Conservation (phyloP, 148 eudicot species). For the Silene conica region DNA sequence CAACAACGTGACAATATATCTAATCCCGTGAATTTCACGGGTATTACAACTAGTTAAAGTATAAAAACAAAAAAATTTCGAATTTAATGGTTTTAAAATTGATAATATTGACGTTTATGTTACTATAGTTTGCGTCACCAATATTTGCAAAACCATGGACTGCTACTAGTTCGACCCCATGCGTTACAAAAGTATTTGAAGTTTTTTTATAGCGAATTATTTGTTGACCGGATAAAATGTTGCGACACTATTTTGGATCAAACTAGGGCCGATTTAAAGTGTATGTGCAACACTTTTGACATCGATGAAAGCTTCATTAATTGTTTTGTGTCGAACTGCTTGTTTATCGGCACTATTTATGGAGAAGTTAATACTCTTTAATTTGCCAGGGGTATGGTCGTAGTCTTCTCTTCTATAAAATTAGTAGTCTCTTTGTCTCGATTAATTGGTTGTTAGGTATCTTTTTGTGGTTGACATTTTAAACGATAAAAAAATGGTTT, state of each 20-base stretch:
- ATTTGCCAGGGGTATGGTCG: neutral
- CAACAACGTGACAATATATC: too few relatives aligned
- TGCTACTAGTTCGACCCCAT: neutral
- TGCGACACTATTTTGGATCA: neutral
- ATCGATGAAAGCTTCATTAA: neutral
- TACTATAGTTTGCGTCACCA: conserved; percentile 2
- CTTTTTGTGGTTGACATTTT: too few relatives aligned
- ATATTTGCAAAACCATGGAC: neutral
- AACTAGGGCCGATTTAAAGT: neutral
- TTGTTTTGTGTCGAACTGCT: neutral
- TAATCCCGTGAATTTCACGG: too few relatives aligned
- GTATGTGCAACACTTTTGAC: neutral
- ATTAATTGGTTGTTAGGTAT: too few relatives aligned
- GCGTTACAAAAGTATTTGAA: neutral
- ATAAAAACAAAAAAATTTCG: neutral
- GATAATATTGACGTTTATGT: neutral
- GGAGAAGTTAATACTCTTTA: neutral
- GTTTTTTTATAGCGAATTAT: neutral
- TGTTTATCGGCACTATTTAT: too few relatives aligned
- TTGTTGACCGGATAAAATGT: neutral
- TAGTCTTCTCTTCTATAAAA: too few relatives aligned
- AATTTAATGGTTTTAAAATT: neutral
- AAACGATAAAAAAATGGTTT: too few relatives aligned
- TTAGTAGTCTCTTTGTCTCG: too few relatives aligned
- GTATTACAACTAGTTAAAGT: too few relatives aligned